A percentile compares a stretch with the other conserved stretches of the same genome.
Evolutionary conservation across 2,329 filamentous ascomycete species (phyloP).

Genomic region (Exophiala sp.): DNA sequence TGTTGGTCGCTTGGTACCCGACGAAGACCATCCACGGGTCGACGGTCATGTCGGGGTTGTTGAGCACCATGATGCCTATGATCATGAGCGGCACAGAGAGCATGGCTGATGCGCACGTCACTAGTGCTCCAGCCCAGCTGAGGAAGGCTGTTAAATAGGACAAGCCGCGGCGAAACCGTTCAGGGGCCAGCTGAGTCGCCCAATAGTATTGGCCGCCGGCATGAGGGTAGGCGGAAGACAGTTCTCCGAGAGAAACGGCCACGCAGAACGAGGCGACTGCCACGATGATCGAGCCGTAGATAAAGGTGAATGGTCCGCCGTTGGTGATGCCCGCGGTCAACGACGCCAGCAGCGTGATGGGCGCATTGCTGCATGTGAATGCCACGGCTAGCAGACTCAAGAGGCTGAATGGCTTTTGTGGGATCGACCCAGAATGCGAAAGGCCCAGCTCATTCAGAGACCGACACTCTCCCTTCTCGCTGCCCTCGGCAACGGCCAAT

Average conservation of each 20-base stretch:
- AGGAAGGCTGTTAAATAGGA: constrained; percentile 6
- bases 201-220: constrained; percentile 37
- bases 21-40: constrained; percentile 39
- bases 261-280: constrained; percentile 39
- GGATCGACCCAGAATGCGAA: too few relatives aligned
- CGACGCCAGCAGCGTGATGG: too few relatives aligned
- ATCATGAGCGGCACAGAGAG: constrained; percentile 8
- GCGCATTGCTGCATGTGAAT: not conserved
- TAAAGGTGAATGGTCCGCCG: not conserved
- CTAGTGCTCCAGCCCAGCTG: not conserved
- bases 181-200: constrained; percentile 38
- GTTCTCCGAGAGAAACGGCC: constrained; percentile 30
- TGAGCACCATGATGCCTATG: too few relatives aligned
- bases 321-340: not conserved
- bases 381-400: not conserved
- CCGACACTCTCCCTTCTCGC: too few relatives aligned
- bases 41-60: constrained; percentile 2
- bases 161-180: constrained; percentile 31
- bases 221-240: constrained; percentile 47
- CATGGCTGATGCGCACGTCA: too few relatives aligned
- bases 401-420: too few relatives aligned
- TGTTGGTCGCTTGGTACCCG: constrained; percentile 44
- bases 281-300: constrained; percentile 18
- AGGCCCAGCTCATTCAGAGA: too few relatives aligned
- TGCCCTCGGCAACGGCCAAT: too few relatives aligned